Conservation (phyloP, 352 stramenopile species). For the Globisporangium alternatum region DNA sequence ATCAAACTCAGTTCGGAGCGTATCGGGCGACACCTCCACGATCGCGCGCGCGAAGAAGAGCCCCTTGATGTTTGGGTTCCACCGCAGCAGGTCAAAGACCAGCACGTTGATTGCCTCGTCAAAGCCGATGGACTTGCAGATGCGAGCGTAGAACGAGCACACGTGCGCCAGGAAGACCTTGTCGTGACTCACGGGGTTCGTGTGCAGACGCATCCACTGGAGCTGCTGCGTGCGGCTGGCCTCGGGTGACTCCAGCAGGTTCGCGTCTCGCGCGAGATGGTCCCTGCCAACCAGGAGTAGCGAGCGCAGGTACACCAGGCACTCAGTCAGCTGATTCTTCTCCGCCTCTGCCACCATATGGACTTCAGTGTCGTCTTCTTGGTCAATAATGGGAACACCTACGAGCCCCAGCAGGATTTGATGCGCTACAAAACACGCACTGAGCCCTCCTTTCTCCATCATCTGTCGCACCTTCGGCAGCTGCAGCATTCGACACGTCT, state of each 20-base stretch:
- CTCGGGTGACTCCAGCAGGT: neutral
- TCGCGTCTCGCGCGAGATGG: too few relatives aligned
- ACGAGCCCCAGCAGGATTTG: neutral
- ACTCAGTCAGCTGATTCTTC: neutral
- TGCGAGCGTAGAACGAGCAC: constrained; percentile 30
- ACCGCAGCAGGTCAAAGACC: constrained; percentile 40
- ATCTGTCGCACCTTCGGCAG: neutral
- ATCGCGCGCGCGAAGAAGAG: constrained; percentile 39
- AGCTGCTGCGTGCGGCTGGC: neutral
- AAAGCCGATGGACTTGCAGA: constrained; percentile 29
- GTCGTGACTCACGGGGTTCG: constrained; percentile 26
- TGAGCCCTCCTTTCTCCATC: neutral
- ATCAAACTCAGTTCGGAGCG: constrained; percentile 36
- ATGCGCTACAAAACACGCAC: neutral
- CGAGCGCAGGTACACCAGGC: neutral
- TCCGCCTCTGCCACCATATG: neutral
- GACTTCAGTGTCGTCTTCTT: neutral
- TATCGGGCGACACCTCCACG: constrained; percentile 29
- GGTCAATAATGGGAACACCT: neutral
- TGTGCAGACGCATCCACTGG: neutral
- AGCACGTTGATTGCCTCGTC: constrained; percentile 31
- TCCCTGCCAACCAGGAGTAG: neutral
- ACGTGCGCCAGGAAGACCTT: constrained; percentile 42
- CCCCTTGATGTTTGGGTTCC: constrained; percentile 38
- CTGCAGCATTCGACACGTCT: neutral